Evolutionary conservation across 1,284 basidiomycete species (phyloP).

Genomic region (Sphaerobolus stellatus): DNA sequence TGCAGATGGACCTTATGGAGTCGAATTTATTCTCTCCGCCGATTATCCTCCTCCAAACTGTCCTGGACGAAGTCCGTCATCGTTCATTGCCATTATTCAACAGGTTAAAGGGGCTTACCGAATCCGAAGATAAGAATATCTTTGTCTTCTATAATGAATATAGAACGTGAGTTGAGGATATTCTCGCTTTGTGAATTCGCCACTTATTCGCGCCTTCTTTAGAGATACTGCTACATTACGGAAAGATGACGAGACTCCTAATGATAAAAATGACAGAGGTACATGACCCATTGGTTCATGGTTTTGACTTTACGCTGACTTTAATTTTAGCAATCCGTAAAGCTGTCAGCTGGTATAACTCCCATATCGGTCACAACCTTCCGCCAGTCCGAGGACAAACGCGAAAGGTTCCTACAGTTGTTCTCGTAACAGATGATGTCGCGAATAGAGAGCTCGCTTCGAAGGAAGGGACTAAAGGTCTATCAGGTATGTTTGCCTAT

Average conservation of each 20-base stretch:
- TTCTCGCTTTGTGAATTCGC: conserved; percentile 17
- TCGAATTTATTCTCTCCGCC: conserved; percentile 72
- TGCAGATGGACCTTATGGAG: conserved; percentile 89
- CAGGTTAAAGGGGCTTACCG: conserved; percentile 79
- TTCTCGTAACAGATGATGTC: conserved; percentile 88
- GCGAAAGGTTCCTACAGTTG: conserved; percentile 54
- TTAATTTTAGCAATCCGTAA: conserved; percentile 71
- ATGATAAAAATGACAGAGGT: conserved; percentile 94
- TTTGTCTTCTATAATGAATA: conserved; percentile 96
- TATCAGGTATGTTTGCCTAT: conserved; percentile 66
- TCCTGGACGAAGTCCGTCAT: conserved; percentile 94
- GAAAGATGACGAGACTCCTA: conserved; percentile 76
- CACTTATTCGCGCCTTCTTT: conserved; percentile 4
- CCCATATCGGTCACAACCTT: conserved; percentile 61
- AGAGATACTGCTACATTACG: conserved; percentile 79
- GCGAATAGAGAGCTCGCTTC: conserved; percentile 80
- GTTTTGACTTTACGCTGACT: background rate
- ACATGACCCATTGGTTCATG: conserved; percentile 17
- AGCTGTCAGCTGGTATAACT: conserved; percentile 81
- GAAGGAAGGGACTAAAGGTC: conserved; percentile 61
- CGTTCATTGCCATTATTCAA: conserved; percentile 93
- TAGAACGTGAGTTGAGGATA: conserved; percentile 54
- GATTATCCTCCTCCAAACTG: conserved; percentile 91
- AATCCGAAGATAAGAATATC: conserved; percentile 75
- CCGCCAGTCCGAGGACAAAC: conserved; percentile 51